These are phyloP conservation scores for Alternaria arborescens DNA, from an alignment of 2,329 filamentous ascomycete species.

Conservation along the genomic window DNA sequence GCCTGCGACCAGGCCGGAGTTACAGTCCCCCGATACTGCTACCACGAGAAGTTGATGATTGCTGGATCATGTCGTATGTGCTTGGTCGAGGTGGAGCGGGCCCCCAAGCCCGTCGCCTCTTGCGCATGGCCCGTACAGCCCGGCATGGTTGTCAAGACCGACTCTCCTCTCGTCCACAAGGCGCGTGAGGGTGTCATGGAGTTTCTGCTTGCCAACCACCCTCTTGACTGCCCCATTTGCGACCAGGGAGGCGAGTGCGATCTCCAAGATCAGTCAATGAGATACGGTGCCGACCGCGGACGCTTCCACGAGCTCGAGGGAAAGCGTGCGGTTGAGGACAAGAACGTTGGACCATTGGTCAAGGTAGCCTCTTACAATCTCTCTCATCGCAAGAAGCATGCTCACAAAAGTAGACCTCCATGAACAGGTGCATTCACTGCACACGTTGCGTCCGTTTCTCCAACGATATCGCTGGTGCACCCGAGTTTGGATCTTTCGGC, in stretches of 20 bases:
- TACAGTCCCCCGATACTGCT: conserved; percentile 96
- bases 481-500: conserved; percentile 91
- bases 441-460: conserved; percentile 97
- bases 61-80: conserved; percentile 99
- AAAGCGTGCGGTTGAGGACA: conserved; percentile 98
- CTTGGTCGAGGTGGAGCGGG: conserved; percentile 94
- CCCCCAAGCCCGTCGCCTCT: conserved; percentile 96
- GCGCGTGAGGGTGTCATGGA: conserved; percentile 99
- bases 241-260: conserved; percentile 99
- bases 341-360: conserved; percentile 97
- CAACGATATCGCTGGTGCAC: conserved; percentile 95
- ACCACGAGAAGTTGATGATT: conserved; percentile 99
- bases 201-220: conserved; percentile 95
- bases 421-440: conserved; percentile 99
- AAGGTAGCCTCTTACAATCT: conserved; percentile 62
- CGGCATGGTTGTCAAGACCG: conserved; percentile 99
- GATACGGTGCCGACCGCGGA: conserved; percentile 94
- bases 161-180: conserved; percentile 95
- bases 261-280: conserved; percentile 99
- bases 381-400: not conserved
- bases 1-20: conserved; percentile 97
- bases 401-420: conserved; percentile 74
- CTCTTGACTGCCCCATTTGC: conserved; percentile 95
- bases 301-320: conserved; percentile 95
- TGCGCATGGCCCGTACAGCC: conserved; percentile 99